Conservation (phyloP, 2,329 filamentous ascomycete species). For the Colletotrichum aenigma region DNA sequence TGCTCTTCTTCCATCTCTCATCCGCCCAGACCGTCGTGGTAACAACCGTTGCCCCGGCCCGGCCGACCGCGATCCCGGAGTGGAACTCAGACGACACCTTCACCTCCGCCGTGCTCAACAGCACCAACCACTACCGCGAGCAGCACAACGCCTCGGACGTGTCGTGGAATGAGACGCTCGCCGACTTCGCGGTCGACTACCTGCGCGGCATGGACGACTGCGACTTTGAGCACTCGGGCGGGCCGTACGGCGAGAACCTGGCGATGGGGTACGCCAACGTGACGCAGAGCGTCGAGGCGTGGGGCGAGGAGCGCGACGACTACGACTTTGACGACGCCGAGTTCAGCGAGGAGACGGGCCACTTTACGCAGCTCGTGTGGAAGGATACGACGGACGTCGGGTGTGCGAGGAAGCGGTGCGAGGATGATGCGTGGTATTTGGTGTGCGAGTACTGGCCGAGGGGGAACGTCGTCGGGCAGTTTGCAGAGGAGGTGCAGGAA, state of each 20-base stretch:
- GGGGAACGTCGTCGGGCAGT: constrained; percentile 65
- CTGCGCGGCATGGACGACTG: constrained; percentile 40
- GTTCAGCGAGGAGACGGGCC: constrained; percentile 66
- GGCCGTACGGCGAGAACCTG: constrained; percentile 77
- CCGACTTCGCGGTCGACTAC: constrained; percentile 57
- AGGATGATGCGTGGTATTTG: constrained; percentile 61
- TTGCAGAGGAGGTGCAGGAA: constrained; percentile 34
- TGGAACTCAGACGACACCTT: constrained; percentile 42
- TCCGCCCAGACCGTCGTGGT: constrained; percentile 13
- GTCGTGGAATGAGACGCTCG: constrained; percentile 69
- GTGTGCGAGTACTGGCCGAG: constrained; percentile 74
- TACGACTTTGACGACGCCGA: constrained; percentile 65
- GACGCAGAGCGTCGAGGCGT: constrained; percentile 64
- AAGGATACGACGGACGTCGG: constrained; percentile 64
- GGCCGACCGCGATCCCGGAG: constrained; percentile 30
- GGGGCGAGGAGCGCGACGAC: constrained; percentile 63
- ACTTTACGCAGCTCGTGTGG: constrained; percentile 79
- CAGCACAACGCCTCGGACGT: constrained; percentile 65
- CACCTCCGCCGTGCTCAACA: constrained; percentile 62
- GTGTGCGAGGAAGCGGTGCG: constrained; percentile 42
- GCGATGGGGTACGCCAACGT: constrained; percentile 69
- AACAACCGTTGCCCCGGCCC: constrained; percentile 24
- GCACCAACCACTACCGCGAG: constrained; percentile 68
- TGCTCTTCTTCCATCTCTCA: neutral
- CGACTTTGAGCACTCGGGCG: constrained; percentile 60